These are phyloP conservation scores for Arachis hypogaea DNA, from an alignment of 306 rosid genomes.

Conservation along the genomic window DNA sequence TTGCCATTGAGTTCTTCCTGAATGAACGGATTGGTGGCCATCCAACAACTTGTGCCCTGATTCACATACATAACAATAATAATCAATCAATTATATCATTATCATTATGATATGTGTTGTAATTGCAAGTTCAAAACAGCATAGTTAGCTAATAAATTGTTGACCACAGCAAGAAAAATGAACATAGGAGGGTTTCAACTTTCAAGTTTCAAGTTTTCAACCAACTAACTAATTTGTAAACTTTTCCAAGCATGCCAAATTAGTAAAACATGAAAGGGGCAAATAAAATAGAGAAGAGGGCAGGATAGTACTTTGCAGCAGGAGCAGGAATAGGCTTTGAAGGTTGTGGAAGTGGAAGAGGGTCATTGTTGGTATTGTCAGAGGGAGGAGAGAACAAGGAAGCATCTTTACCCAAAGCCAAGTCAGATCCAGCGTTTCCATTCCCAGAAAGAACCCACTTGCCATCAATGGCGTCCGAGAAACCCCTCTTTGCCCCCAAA, in stretches of 20 bases:
- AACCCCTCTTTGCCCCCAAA: constrained; percentile 88
- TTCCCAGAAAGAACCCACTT: constrained; percentile 70
- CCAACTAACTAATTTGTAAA: background rate
- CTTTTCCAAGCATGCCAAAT: background rate
- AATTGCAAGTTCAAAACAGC: too few relatives aligned
- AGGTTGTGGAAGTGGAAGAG: constrained; percentile 53
- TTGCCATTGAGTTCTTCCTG: constrained; percentile 89
- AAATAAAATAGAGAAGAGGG: background rate
- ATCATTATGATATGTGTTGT: background rate
- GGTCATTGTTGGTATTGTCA: constrained; percentile 50
- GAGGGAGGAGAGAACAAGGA: constrained; percentile 63
- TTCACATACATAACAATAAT: constrained; percentile 36
- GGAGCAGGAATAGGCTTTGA: constrained; percentile 73
- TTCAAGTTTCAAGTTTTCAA: constrained; percentile 17
- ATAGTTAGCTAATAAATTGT: background rate
- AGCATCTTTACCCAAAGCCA: constrained; percentile 57
- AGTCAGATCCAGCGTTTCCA: constrained; percentile 63
- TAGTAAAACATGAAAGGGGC: background rate
- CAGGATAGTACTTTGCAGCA: constrained; percentile 63
- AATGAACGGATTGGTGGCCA: constrained; percentile 98
- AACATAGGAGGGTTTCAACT: constrained; percentile 16
- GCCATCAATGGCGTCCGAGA: constrained; percentile 83
- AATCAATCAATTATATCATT: background rate
- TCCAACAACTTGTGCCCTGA: constrained; percentile 97
- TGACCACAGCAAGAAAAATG: background rate